Percentiles rank a stretch among this genome's conserved stretches.
Evolutionary conservation across 2,329 filamentous ascomycete species (phyloP).

Genomic region (Drechslerella stenobrocha): DNA sequence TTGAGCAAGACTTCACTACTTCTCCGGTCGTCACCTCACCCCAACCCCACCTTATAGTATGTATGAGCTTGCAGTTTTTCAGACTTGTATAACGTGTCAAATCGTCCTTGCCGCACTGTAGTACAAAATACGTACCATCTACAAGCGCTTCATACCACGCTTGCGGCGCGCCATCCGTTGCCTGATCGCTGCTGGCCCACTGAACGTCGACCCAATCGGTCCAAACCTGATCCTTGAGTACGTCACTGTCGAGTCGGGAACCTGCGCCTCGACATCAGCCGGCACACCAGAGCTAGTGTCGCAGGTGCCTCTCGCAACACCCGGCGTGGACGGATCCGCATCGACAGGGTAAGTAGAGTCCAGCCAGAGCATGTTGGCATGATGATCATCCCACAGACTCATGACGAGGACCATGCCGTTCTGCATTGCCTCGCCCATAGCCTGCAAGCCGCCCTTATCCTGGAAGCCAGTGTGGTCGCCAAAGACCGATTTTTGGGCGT

Average conservation of each 20-base stretch:
- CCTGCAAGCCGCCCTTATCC: slow-evolving; percentile 39
- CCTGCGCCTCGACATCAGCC: slow-evolving; percentile 59
- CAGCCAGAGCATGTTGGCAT: slow-evolving; percentile 66
- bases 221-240: slow-evolving; percentile 67
- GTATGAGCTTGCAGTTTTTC: too few relatives aligned
- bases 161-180: slow-evolving; percentile 42
- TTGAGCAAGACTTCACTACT: too few relatives aligned
- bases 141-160: slow-evolving; percentile 35
- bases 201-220: slow-evolving; percentile 62
- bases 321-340: slow-evolving; percentile 57
- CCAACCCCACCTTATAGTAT: too few relatives aligned
- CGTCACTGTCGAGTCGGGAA: slow-evolving; percentile 60
- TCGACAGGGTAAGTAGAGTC: slow-evolving; percentile 60
- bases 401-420: slow-evolving; percentile 50
- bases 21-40: too few relatives aligned
- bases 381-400: slow-evolving; percentile 61
- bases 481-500: slow-evolving; percentile 44
- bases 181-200: slow-evolving; percentile 38
- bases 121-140: slow-evolving; percentile 15
- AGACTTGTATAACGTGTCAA: too few relatives aligned
- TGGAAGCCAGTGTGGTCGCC: slow-evolving; percentile 41
- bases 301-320: slow-evolving; percentile 63
- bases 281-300: slow-evolving; percentile 61
- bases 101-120: too few relatives aligned
- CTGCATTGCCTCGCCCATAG: slow-evolving; percentile 46